Evolutionary conservation across 257 asterid species (phyloP), one percentile per base, ranked within the genome.

Genomic region (Lantana camara): DNA sequence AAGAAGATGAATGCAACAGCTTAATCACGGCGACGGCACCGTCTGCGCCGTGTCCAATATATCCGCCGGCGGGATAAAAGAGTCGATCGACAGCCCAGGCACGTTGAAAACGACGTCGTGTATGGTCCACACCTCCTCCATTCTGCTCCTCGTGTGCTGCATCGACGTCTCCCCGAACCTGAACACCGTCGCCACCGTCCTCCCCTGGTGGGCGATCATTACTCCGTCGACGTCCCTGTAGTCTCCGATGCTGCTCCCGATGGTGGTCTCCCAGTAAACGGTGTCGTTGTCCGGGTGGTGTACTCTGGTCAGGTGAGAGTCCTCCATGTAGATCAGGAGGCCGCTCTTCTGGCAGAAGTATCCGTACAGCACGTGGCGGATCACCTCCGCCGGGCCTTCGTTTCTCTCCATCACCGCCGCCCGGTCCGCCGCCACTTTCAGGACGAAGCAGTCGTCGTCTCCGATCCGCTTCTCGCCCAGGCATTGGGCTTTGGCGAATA

Each of bases 341-440:
- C 96, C 96, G 45, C 88, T 87, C 78, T 77, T 81, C 71, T 90
- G 97, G 81, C 97, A 81, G 77, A 90, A 90, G 78, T 90, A 90
- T 0, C 97, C 97, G 64, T 87, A 87, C 58, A 90, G 70, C 23
- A 87, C 93, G 68, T 90, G 96, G 5, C 95, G 85, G 24, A 90
- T 80, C 41, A 90, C 94, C 73, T 87, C 97, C 19, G 95, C 96
- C 0, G 91, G 93, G 0, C 95, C 93, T n/a, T 85, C 95, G 77
- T 77, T 90, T 44, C 97, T 74, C 77, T 87, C 96, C 67, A 83
- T 73, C 63, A 90, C 86, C 7, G 88, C 83, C 1, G 88, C 86
- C 1, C 90, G 73, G 23, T 85, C 96, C 1, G 96, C 96, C 0
- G 91, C 86, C 58, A 87, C 94, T 67, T 90, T 90, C 7, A 90